A percentile compares a stretch with the other conserved stretches of the same genome.
These are phyloP conservation scores for Phytopythium chamaehyphon DNA, from an alignment of 352 stramenopile species.

Conservation along the genomic window DNA sequence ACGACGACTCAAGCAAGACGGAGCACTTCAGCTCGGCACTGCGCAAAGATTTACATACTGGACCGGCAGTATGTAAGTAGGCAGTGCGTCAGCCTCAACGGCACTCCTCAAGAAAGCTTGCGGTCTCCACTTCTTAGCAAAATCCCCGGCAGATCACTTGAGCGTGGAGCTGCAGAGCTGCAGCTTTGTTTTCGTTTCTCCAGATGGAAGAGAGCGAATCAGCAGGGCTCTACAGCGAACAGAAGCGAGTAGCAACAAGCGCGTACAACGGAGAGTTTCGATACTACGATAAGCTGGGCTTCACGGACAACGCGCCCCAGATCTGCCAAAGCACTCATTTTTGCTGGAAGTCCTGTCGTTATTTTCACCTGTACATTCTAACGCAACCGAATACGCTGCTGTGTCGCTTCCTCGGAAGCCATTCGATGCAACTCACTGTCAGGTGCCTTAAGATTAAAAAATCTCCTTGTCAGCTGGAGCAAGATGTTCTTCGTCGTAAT, in stretches of 20 bases:
- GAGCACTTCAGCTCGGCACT: slow-evolving; percentile 80
- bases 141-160: slow-evolving; percentile 27
- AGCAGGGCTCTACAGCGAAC: slow-evolving; percentile 67
- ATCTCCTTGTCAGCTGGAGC: slow-evolving; percentile 85
- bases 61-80: slow-evolving; percentile 83
- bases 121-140: slow-evolving; percentile 39
- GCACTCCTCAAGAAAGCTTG: slow-evolving; percentile 40
- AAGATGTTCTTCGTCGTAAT: slow-evolving; percentile 90
- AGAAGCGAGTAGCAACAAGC: slow-evolving; percentile 75
- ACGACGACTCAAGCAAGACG: slow-evolving; percentile 34
- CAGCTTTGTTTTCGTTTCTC: slow-evolving; percentile 42
- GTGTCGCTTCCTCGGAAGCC: slow-evolving; percentile 76
- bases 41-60: slow-evolving; percentile 82
- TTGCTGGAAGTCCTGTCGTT: slow-evolving; percentile 73
- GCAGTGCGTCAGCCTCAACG: slow-evolving; percentile 69
- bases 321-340: slow-evolving; percentile 84
- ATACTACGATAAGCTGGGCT: slow-evolving; percentile 85
- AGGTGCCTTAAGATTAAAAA: too few relatives aligned
- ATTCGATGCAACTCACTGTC: slow-evolving; percentile 90
- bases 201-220: slow-evolving; percentile 61
- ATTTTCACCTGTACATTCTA: slow-evolving; percentile 84
- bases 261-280: slow-evolving; percentile 81
- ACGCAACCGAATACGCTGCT: slow-evolving; percentile 78
- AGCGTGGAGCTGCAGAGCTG: slow-evolving; percentile 36
- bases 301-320: slow-evolving; percentile 82